Conservation (phyloP, 2,329 filamentous ascomycete genomes). For the Didymella segeticola region DNA sequence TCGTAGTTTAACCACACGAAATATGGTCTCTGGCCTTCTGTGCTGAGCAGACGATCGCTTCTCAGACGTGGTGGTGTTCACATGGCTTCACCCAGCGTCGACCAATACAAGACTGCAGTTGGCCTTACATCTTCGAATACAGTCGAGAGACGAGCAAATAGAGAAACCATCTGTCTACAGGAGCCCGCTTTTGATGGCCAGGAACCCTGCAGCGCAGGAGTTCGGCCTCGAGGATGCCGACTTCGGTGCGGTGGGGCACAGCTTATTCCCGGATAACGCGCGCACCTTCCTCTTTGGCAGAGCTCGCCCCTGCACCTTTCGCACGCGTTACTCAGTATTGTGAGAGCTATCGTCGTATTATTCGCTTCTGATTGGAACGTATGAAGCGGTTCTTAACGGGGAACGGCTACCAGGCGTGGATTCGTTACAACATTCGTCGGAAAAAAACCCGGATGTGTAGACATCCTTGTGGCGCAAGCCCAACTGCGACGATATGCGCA, state of each 20-base stretch:
- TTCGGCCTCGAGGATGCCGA: constrained; percentile 2
- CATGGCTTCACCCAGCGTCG: no score
- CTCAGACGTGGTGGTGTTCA: no score
- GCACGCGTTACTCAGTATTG: not conserved
- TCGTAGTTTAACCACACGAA: no score
- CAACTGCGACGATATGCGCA: not conserved
- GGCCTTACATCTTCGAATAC: no score
- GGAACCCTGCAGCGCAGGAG: not conserved
- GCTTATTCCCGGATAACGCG: constrained; percentile 6
- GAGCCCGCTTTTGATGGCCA: not conserved
- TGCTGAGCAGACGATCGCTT: no score
- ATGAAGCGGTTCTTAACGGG: not conserved
- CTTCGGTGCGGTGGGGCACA: constrained; percentile 2
- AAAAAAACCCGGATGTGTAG: not conserved
- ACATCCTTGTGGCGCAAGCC: constrained; percentile 1
- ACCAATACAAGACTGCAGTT: no score
- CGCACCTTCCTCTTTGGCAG: constrained; percentile 1
- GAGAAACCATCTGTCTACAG: no score
- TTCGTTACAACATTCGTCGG: not conserved
- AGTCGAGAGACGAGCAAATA: no score
- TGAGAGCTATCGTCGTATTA: no score
- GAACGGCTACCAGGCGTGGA: not conserved
- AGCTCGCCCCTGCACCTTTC: not conserved
- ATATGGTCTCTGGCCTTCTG: no score
- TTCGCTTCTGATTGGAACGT: not conserved